Evolutionary conservation across 495 filamentous ascomycete species (phyloP).

Genomic region (Aspergillus carlsbadensis): DNA sequence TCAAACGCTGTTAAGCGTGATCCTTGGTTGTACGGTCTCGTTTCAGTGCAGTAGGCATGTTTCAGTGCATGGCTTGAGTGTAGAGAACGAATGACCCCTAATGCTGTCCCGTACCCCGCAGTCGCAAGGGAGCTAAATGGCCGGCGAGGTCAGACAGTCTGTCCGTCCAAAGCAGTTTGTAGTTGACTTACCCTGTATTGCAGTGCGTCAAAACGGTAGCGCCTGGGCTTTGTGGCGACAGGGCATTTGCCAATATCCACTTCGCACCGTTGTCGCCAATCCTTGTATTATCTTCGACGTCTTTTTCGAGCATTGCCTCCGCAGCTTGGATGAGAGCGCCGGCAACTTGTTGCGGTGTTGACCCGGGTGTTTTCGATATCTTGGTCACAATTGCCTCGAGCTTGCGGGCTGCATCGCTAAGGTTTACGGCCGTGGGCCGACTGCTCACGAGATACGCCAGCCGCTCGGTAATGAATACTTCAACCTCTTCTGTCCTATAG

Average conservation of each 20-base stretch:
- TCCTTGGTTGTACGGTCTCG: slow-evolving; percentile 96
- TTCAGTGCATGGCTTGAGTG: slow-evolving; percentile 60
- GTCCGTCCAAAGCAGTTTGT: neutral
- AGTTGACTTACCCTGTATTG: slow-evolving; percentile 75
- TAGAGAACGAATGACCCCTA: slow-evolving; percentile 90
- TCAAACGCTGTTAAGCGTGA: slow-evolving; percentile 94
- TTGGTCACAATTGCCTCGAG: slow-evolving; percentile 58
- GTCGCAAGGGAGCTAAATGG: slow-evolving; percentile 78
- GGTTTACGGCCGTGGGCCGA: slow-evolving; percentile 90
- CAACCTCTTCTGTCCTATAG: slow-evolving; percentile 55
- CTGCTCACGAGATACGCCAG: slow-evolving; percentile 83
- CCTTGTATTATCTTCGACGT: slow-evolving; percentile 77
- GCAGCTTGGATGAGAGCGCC: slow-evolving; percentile 72
- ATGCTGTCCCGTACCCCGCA: slow-evolving; percentile 91
- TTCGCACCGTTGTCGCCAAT: slow-evolving; percentile 82
- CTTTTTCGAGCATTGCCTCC: slow-evolving; percentile 83
- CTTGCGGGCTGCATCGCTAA: slow-evolving; percentile 82
- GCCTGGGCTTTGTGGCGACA: slow-evolving; percentile 33
- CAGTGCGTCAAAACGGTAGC: slow-evolving; percentile 89
- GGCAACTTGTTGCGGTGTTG: slow-evolving; percentile 49
- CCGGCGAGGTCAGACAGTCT: neutral
- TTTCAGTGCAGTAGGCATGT: slow-evolving; percentile 94
- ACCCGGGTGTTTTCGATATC: slow-evolving; percentile 29
- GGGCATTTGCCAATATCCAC: slow-evolving; percentile 66
- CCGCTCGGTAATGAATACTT: slow-evolving; percentile 65